Conservation (phyloP, 495 filamentous ascomycete genomes). For the Copromyces sp. region DNA sequence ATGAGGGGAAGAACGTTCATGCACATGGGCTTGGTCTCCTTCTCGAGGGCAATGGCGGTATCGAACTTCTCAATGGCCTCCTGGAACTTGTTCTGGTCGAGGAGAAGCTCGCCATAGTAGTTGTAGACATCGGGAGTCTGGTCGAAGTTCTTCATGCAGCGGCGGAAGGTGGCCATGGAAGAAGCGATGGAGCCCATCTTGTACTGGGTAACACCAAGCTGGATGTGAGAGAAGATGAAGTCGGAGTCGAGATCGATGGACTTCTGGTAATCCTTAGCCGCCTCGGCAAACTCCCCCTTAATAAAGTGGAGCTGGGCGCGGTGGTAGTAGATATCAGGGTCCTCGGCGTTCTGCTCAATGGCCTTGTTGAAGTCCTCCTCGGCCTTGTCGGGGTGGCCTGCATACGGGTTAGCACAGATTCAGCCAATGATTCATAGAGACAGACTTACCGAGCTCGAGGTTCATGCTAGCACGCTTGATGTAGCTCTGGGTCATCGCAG, state of each 20-base stretch:
- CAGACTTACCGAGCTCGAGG: slow-evolving; percentile 72
- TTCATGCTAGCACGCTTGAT: slow-evolving; percentile 99
- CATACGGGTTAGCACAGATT: slow-evolving; percentile 6
- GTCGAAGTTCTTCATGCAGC: slow-evolving; percentile 97
- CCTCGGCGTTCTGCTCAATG: slow-evolving; percentile 71
- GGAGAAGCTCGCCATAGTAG: slow-evolving; percentile 96
- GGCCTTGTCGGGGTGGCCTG: slow-evolving; percentile 78
- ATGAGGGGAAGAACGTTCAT: slow-evolving; percentile 98
- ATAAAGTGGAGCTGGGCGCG: slow-evolving; percentile 98
- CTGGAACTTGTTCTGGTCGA: slow-evolving; percentile 90
- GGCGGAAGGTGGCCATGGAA: slow-evolving; percentile 94
- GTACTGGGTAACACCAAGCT: slow-evolving; percentile 98
- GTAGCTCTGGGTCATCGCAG: slow-evolving; percentile 84
- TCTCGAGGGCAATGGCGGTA: slow-evolving; percentile 95
- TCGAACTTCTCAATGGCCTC: slow-evolving; percentile 99
- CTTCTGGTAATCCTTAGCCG: slow-evolving; percentile 97
- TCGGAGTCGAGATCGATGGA: slow-evolving; percentile 91
- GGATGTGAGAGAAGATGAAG: slow-evolving; percentile 99
- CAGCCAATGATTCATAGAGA: not conserved
- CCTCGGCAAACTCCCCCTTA: slow-evolving; percentile 80
- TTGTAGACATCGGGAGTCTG: slow-evolving; percentile 97
- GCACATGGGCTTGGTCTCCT: slow-evolving; percentile 76
- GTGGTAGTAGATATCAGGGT: slow-evolving; percentile 99
- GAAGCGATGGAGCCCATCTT: slow-evolving; percentile 99
- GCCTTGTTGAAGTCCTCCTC: slow-evolving; percentile 81